These are phyloP conservation scores for Leucosporidium yakuticum DNA, from an alignment of 768 basidiomycete species.

Conservation along the genomic window DNA sequence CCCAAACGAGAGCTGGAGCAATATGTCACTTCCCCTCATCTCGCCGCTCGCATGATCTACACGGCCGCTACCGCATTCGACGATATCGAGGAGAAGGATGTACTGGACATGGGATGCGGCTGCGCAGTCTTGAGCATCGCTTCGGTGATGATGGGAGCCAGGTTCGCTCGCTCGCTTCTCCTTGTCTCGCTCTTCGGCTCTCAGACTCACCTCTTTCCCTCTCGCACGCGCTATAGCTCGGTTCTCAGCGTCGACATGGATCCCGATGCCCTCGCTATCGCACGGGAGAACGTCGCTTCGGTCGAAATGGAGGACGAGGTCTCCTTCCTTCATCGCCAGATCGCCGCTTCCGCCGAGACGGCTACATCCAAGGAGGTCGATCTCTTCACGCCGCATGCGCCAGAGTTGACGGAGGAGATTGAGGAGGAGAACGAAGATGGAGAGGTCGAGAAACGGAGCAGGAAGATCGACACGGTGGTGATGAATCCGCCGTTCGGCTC, in stretches of 20 bases:
- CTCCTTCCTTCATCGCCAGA: slow-evolving; percentile 32
- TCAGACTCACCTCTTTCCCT: neutral
- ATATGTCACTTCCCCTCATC: slow-evolving; percentile 35
- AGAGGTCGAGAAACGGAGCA: neutral
- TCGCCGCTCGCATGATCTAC: slow-evolving; percentile 38
- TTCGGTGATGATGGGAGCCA: slow-evolving; percentile 36
- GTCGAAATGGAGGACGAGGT: slow-evolving; percentile 38
- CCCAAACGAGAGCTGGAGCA: slow-evolving; percentile 34
- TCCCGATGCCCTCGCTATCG: slow-evolving; percentile 32
- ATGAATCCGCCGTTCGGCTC: slow-evolving; percentile 38
- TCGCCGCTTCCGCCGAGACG: slow-evolving; percentile 1
- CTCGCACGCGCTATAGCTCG: slow-evolving; percentile 15
- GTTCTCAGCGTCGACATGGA: slow-evolving; percentile 38
- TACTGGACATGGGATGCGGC: slow-evolving; percentile 39
- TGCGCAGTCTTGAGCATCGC: slow-evolving; percentile 36
- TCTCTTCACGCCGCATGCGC: neutral
- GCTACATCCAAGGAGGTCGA: neutral
- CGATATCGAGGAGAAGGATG: slow-evolving; percentile 36
- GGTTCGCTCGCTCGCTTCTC: slow-evolving; percentile 9
- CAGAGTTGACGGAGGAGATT: neutral
- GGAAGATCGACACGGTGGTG: slow-evolving; percentile 31
- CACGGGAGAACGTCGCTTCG: slow-evolving; percentile 34
- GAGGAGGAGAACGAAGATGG: neutral
- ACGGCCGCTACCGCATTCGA: slow-evolving; percentile 34
- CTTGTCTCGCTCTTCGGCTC: neutral